phyloP scores from a whole-genome alignment of 2,329 filamentous ascomycete species.

The Boeremia lycopersici region DNA sequence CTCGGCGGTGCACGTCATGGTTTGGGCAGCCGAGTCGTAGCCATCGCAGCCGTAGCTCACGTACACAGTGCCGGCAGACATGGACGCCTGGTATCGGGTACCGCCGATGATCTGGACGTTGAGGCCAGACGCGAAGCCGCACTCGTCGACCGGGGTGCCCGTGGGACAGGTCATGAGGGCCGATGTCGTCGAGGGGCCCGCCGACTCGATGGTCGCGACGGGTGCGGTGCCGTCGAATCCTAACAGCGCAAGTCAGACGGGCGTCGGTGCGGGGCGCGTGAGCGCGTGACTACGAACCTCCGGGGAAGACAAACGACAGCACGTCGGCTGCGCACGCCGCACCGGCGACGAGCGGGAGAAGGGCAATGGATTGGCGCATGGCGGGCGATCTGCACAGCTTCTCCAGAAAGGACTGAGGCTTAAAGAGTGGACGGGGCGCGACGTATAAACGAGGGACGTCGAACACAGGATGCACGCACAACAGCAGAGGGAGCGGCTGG shows the following conservation, averaged over 20 bases:
- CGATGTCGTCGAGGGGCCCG: slow-evolving; percentile 29
- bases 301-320: slow-evolving; percentile 31
- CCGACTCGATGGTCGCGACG: slow-evolving; percentile 31
- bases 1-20: slow-evolving; percentile 35
- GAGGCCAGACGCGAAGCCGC: slow-evolving; percentile 33
- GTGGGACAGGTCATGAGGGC: slow-evolving; percentile 33
- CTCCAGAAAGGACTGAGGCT: background rate
- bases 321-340: slow-evolving; percentile 23
- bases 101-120: slow-evolving; percentile 21
- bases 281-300: slow-evolving; percentile 20
- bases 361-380: slow-evolving; percentile 33
- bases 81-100: slow-evolving; percentile 26
- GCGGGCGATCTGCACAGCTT: slow-evolving; percentile 8
- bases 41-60: slow-evolving; percentile 37
- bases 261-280: background rate
- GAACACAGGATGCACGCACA: background rate
- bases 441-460: slow-evolving; percentile 16
- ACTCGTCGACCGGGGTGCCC: slow-evolving; percentile 24
- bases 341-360: slow-evolving; percentile 27
- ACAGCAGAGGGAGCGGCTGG: slow-evolving; percentile 5
- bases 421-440: slow-evolving; percentile 1
- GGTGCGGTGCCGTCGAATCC: slow-evolving; percentile 27
- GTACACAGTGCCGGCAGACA: slow-evolving; percentile 19
- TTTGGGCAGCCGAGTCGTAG: slow-evolving; percentile 24
- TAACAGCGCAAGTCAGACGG: slow-evolving; percentile 2